These are phyloP conservation scores for Dendrobium huoshanense DNA, from an alignment of 106 monocot genomes.

Conservation along the genomic window DNA sequence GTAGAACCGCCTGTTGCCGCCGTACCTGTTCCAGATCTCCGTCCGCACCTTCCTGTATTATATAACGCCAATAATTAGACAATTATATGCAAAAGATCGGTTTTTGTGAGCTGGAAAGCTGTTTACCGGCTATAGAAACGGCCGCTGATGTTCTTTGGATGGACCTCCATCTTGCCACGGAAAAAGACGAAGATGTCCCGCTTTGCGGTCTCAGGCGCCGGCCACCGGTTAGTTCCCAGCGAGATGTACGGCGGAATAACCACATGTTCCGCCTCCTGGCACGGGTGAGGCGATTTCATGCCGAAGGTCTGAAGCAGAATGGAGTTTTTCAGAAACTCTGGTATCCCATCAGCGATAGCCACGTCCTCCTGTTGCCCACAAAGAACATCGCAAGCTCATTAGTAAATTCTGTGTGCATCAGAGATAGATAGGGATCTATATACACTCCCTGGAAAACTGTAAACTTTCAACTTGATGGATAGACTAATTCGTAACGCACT, in stretches of 20 bases:
- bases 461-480: too few relatives aligned
- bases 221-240: slow-evolving; percentile 17
- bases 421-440: too few relatives aligned
- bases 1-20: slow-evolving; percentile 43
- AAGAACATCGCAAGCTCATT: neutral
- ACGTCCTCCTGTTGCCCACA: slow-evolving; percentile 43
- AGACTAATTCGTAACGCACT: too few relatives aligned
- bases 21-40: slow-evolving; percentile 57
- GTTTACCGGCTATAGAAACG: slow-evolving; percentile 73
- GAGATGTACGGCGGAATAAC: slow-evolving; percentile 79
- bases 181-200: slow-evolving; percentile 82
- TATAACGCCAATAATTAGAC: neutral
- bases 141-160: slow-evolving; percentile 97
- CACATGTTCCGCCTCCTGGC: slow-evolving; percentile 79
- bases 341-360: slow-evolving; percentile 69
- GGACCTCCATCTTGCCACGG: slow-evolving; percentile 94
- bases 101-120: neutral
- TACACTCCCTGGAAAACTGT: too few relatives aligned
- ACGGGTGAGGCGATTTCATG: slow-evolving; percentile 38
- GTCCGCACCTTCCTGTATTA: slow-evolving; percentile 62
- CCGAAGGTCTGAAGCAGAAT: slow-evolving; percentile 90
- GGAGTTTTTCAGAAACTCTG: slow-evolving; percentile 49
- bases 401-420: too few relatives aligned
- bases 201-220: slow-evolving; percentile 25
- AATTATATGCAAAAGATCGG: neutral